These are phyloP conservation scores for Erodium maritimum DNA, from an alignment of 345 rosid species.

Conservation along the genomic window DNA sequence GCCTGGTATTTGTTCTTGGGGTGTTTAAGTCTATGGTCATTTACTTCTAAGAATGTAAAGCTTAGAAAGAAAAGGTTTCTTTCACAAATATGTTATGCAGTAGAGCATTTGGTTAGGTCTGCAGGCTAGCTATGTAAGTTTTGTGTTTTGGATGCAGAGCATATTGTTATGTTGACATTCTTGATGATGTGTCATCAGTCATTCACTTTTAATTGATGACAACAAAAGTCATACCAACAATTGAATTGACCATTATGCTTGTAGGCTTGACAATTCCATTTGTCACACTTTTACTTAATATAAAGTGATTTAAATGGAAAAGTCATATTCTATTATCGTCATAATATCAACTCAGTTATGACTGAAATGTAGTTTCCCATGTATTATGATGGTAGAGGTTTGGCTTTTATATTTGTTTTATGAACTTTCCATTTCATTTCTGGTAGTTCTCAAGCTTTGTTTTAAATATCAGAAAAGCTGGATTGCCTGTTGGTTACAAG, in stretches of 20 bases:
- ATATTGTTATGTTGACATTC: too few species aligned
- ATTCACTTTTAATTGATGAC: background rate
- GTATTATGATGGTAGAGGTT: background rate
- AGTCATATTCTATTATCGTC: background rate
- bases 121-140: too few species aligned
- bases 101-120: too few species aligned
- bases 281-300: background rate
- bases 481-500: slow-evolving; percentile 84
- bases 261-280: background rate
- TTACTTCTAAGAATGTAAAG: too few species aligned
- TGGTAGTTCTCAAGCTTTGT: background rate
- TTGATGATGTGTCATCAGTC: background rate
- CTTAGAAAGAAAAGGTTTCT: too few species aligned
- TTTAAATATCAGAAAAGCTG: slow-evolving; percentile 53
- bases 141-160: too few species aligned
- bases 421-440: background rate
- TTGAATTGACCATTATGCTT: background rate
- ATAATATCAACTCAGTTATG: background rate
- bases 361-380: background rate
- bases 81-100: too few species aligned
- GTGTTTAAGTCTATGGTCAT: too few species aligned
- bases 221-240: too few species aligned
- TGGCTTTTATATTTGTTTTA: background rate
- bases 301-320: background rate
- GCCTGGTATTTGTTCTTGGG: too few species aligned